Evolutionary conservation across 2,329 filamentous ascomycete genomes (phyloP).

Genomic region (Fusarium devonianum): DNA sequence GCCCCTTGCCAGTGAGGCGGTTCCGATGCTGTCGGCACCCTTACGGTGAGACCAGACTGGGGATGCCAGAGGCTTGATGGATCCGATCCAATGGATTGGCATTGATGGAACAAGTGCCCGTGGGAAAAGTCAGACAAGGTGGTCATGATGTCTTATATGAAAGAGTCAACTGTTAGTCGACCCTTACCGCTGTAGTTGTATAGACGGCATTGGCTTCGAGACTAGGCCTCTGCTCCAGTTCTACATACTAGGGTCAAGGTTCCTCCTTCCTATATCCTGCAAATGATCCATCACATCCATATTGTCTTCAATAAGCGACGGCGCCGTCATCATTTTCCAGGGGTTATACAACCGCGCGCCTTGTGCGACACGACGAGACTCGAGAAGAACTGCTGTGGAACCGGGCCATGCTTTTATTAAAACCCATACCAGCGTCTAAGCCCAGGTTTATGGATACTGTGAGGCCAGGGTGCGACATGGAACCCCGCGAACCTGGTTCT

Average conservation of each 20-base stretch:
- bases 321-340: constrained; percentile 23
- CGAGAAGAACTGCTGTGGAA: constrained; percentile 24
- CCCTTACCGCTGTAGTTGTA: too few species aligned
- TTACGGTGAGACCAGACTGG: constrained; percentile 31
- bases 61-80: not conserved
- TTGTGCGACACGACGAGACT: constrained; percentile 19
- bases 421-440: constrained; percentile 4
- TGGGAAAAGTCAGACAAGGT: not conserved
- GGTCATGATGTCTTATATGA: not conserved
- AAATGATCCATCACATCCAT: not conserved
- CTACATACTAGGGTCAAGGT: too few species aligned
- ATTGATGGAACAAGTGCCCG: not conserved
- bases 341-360: constrained; percentile 19
- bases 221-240: too few species aligned
- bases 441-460: not conserved
- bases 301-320: constrained; percentile 15
- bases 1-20: constrained; percentile 33
- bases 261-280: too few species aligned
- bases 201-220: not conserved
- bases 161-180: not conserved
- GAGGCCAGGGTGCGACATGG: not conserved
- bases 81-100: constrained; percentile 36
- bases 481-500: not conserved
- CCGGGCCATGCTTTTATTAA: constrained; percentile 1
- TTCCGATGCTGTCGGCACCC: constrained; percentile 37